Base-by-base conservation (phyloP, 2,329 filamentous ascomycete species). In the Ambrosiella cleistominuta region DNA sequence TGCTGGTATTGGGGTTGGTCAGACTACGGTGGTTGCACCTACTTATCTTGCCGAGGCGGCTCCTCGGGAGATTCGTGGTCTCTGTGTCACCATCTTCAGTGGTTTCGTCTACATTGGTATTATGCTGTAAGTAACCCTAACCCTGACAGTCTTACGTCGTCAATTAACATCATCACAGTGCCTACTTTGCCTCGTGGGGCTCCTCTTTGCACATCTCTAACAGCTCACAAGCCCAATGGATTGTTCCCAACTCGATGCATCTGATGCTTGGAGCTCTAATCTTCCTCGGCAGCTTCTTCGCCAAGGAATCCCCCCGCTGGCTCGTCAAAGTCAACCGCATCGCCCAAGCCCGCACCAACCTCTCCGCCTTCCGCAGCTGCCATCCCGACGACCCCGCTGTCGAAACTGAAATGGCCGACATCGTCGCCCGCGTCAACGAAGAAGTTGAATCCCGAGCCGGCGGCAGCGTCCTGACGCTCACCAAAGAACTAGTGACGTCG, bases 201-300 rank as follows among this genome's bases (percentile, higher is more conserved):
- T 73, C 70, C 57, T 67, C 74, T 59, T 57, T 80, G 49, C 70
- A 80, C 66, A 69, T 81, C 19, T 67, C 70, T 27, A 70, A 73
- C 54, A 64, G 66, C n/a, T 72, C 70, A 1, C 69, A 72, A 59
- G 71, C 72, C 57, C 73, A 75, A 62, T 81, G 78, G 78, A 75
- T 85, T 49, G 77, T 88, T 0, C 86, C 86, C 0, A 88, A 84
- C 47, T 82, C 80, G 63, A 72, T 90, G 59, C 86, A 91, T 66
- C 74, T 91, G 67, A 88, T 88, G 65, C 88, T 90, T 65, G 82
- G 85, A 1, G 78, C 78, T 3, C 69, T 90, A 61, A 88, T 89
- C 66, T 78, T 86, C 65, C 64, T 80, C 58, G 74, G 89, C 12
- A 85, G 80, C 9, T 83, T 86, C 66, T 76, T 85, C 63, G 78